A percentile compares a stretch with the other conserved stretches of the same genome.
Evolutionary conservation across 345 rosid genomes (phyloP).

Genomic region (Clausena lansium): DNA sequence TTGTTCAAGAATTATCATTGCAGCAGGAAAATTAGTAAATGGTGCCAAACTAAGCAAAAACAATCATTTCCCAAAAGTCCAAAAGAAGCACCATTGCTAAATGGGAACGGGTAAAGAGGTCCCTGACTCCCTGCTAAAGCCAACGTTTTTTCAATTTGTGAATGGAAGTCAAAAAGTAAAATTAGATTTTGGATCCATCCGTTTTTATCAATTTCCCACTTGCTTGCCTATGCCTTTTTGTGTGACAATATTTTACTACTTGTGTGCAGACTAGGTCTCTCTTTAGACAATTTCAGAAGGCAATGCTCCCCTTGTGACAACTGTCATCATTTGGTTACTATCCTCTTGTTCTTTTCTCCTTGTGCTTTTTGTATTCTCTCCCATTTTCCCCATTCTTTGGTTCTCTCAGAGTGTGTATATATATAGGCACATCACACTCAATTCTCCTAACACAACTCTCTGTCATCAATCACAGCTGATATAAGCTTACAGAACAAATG

Average conservation of each 20-base stretch:
- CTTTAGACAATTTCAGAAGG: constrained; percentile 16
- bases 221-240: background rate
- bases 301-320: constrained; percentile 36
- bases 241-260: background rate
- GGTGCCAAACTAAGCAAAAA: too few relatives aligned
- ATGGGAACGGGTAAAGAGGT: background rate
- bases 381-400: background rate
- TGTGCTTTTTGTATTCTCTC: constrained; percentile 16
- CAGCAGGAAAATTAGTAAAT: too few relatives aligned
- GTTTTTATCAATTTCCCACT: constrained; percentile 15
- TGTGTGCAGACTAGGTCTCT: constrained; percentile 22
- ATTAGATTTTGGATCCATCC: constrained; percentile 15
- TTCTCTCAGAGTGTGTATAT: constrained; percentile 2
- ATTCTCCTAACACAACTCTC: background rate
- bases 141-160: background rate
- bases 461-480: too few relatives aligned
- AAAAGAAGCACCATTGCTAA: background rate
- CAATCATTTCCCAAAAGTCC: background rate
- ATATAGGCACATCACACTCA: background rate
- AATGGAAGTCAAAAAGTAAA: constrained; percentile 7
- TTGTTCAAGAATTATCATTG: too few relatives aligned
- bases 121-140: background rate
- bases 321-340: constrained; percentile 33
- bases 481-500: background rate
- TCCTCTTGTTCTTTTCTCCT: constrained; percentile 25